Conservation (phyloP, 2,329 filamentous ascomycete species). For the Colletotrichum echinochloae region DNA sequence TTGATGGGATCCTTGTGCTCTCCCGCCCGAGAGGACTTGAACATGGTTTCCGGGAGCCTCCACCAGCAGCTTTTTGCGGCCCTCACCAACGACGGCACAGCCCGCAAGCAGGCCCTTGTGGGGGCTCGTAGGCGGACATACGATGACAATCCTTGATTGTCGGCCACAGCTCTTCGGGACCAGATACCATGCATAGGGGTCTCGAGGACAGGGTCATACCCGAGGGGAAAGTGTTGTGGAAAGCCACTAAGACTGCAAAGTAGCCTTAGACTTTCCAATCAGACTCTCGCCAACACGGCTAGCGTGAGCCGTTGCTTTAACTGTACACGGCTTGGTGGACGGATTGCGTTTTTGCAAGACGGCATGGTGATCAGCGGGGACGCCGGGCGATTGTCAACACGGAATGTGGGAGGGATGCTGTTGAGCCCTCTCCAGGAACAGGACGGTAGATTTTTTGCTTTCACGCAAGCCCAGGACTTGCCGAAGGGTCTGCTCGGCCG, state of each 20-base stretch:
- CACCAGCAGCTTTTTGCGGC: slow-evolving; percentile 58
- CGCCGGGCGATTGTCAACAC: slow-evolving; percentile 53
- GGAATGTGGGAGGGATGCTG: slow-evolving; percentile 52
- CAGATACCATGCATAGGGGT: slow-evolving; percentile 64
- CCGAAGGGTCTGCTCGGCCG: too few relatives aligned
- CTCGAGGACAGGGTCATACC: slow-evolving; percentile 65
- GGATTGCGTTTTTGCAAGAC: slow-evolving; percentile 56
- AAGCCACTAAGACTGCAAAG: slow-evolving; percentile 60
- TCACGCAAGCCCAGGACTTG: too few relatives aligned
- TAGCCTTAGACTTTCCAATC: slow-evolving; percentile 63
- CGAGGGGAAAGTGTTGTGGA: slow-evolving; percentile 61
- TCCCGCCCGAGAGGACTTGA: slow-evolving; percentile 61
- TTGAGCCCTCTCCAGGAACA: slow-evolving; percentile 20
- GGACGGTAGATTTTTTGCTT: too few relatives aligned
- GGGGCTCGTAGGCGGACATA: too few relatives aligned
- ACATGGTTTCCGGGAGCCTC: slow-evolving; percentile 67
- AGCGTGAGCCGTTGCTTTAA: slow-evolving; percentile 60
- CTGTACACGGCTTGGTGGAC: slow-evolving; percentile 63
- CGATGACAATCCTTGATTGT: slow-evolving; percentile 69
- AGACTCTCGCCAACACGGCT: slow-evolving; percentile 64
- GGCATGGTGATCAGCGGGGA: slow-evolving; percentile 61
- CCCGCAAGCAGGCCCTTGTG: slow-evolving; percentile 62
- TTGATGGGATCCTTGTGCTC: slow-evolving; percentile 63
- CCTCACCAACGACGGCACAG: slow-evolving; percentile 59
- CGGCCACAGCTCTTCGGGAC: slow-evolving; percentile 59